Evolutionary conservation across 352 stramenopile genomes (phyloP), one percentile per base, ranked within the genome.

Genomic region (Phytophthora tentaculata): DNA sequence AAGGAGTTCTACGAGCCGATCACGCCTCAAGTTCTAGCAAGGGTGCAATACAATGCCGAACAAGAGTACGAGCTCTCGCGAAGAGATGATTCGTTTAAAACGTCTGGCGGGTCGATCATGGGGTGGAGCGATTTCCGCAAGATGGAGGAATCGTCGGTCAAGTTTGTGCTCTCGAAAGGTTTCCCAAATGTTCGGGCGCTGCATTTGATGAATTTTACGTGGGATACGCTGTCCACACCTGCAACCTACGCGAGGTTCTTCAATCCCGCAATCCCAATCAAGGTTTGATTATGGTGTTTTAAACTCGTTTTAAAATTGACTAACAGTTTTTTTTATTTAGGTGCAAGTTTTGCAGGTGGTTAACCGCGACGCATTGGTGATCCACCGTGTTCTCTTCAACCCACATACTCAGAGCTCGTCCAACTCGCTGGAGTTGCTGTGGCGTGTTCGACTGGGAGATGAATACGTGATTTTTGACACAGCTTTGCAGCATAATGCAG

Each of bases 381-480:
- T 89, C 44, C 84, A 88, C 51, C 79, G 83, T 13, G 73, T 77
- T 45, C 70, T 91, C 50, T 91, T 84, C 68, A 80, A 88, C 37
- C 77, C 83, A 13, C 70, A 78, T 37, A 84, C 83, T 10, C 77
- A 82, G 49, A 71, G 76, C 54, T 85, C 81, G 8, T 77, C 73
- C 1, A 82, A 86, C 26, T 82, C 77, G 0, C 61, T 91, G 9
- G 83, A 91, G 19, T 55, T 91, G 55, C 62, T 91, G 5, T 86
- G 74, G 56, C 74, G 80, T 43, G 69, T 86, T 24, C 71, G 71
- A n/a, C 62, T 75, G 22, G 80, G 77, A 1, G 57, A 74, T 13
- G 78, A 81, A 47, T 87, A 83, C 65, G 64, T 91, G 22, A 82
- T 91, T 53, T 79, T 89, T 16, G 74, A 83, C 56, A 71, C 79